phyloP scores from a whole-genome alignment of 495 filamentous ascomycete species.

The Podospora pseudopauciseta region DNA sequence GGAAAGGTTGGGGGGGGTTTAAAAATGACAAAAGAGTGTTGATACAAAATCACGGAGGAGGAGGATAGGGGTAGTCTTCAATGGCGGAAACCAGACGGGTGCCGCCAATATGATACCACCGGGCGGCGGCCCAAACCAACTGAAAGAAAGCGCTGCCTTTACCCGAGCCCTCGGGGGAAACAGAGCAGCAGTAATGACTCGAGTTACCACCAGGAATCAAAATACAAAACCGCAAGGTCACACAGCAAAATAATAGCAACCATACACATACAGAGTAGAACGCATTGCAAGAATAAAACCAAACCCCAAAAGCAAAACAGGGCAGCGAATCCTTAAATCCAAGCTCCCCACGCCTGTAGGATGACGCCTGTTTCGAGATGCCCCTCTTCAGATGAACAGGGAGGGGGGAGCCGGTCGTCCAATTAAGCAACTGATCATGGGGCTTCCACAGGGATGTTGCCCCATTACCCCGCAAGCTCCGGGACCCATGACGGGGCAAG shows the following conservation, averaged over 20 bases:
- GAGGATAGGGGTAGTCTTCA: no score
- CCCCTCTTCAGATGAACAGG: conserved; percentile 2
- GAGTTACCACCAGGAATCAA: background rate
- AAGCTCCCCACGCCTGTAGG: background rate
- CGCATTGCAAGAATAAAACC: background rate
- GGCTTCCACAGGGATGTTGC: background rate
- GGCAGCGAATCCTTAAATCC: background rate
- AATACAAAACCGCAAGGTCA: background rate
- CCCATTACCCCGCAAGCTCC: background rate
- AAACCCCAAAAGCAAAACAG: background rate
- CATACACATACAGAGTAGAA: background rate
- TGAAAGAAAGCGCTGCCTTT: background rate
- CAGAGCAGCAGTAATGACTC: background rate
- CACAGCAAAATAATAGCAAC: background rate
- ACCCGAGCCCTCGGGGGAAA: background rate
- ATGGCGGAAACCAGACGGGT: no score
- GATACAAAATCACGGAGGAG: background rate
- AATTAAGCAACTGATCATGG: background rate
- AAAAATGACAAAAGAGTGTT: background rate
- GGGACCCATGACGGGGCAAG: background rate
- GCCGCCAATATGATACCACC: no score
- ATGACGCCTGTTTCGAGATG: conserved; percentile 7
- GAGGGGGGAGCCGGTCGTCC: background rate
- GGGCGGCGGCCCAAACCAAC: background rate
- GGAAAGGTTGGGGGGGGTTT: background rate